Percentiles rank a stretch among this genome's conserved stretches.
These are phyloP conservation scores for Dictyostelium firmibasis DNA, from an alignment of 78 protist genomes.

Conservation along the genomic window DNA sequence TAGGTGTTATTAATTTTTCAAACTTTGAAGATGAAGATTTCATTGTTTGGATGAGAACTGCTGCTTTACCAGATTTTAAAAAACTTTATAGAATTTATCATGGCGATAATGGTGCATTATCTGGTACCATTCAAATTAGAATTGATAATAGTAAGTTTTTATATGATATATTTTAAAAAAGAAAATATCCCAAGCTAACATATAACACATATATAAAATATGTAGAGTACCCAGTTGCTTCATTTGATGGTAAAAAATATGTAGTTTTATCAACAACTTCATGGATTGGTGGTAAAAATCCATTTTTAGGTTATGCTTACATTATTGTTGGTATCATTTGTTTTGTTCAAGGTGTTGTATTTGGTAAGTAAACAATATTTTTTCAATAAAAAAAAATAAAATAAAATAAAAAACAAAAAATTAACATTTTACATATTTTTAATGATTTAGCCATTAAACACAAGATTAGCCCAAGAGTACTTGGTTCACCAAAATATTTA, in stretches of 20 bases:
- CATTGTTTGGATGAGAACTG: slow-evolving; percentile 98
- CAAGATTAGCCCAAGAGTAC: slow-evolving; percentile 67
- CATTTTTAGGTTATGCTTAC: slow-evolving; percentile 93
- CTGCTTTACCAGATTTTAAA: slow-evolving; percentile 95
- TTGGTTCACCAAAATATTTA: slow-evolving; percentile 75
- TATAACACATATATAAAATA: not conserved
- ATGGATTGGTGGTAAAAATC: slow-evolving; percentile 98
- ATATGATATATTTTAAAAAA: not conserved
- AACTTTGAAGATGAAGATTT: slow-evolving; percentile 90
- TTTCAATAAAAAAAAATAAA: too few relatives aligned
- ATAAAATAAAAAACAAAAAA: too few relatives aligned
- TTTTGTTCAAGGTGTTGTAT: slow-evolving; percentile 84
- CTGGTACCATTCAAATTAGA: slow-evolving; percentile 8
- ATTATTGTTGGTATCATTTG: slow-evolving; percentile 89
- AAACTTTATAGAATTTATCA: slow-evolving; percentile 89
- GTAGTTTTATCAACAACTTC: slow-evolving; percentile 93
- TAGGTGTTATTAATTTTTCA: slow-evolving; percentile 48
- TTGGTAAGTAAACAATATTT: slow-evolving; percentile 47
- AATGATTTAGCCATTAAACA: slow-evolving; percentile 16
- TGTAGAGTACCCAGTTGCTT: slow-evolving; percentile 79
- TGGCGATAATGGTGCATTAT: not conserved
- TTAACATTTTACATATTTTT: not conserved
- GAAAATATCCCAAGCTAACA: too few relatives aligned
- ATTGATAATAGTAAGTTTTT: slow-evolving; percentile 13
- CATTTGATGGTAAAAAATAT: slow-evolving; percentile 90